phyloP scores from a whole-genome alignment of 305 asterid species.

The Solanum hybrid region DNA sequence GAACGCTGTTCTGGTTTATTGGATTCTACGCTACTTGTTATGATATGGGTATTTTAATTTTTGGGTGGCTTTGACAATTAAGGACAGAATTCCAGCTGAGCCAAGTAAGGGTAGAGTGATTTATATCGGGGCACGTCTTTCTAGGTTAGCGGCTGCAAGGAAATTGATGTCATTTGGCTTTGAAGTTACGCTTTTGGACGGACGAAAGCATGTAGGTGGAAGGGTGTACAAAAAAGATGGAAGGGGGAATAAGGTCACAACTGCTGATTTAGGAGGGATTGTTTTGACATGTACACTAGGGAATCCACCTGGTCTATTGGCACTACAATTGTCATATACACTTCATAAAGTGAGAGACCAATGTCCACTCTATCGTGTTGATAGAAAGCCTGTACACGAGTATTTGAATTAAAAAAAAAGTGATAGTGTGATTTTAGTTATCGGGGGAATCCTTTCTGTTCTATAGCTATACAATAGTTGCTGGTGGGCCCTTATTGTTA shows the following conservation, averaged over 20 bases:
- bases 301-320: not conserved
- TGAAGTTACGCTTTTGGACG: not conserved
- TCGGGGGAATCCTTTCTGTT: conserved; percentile 86
- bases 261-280: not conserved
- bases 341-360: not conserved
- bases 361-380: not conserved
- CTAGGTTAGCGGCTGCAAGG: not conserved
- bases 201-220: not conserved
- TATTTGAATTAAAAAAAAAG: not conserved
- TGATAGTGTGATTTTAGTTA: not conserved
- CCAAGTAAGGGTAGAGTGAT: not conserved
- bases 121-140: not conserved
- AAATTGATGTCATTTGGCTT: not conserved
- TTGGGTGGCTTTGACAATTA: not conserved
- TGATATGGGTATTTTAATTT: not conserved
- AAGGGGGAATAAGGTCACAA: not conserved
- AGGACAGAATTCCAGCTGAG: not conserved
- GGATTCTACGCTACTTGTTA: not conserved
- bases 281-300: not conserved
- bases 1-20: not conserved
- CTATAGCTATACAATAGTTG: conserved; percentile 83
- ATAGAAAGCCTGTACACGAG: not conserved
- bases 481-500: conserved; percentile 86
- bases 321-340: not conserved
- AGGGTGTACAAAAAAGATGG: not conserved